Percentiles rank a stretch among this genome's conserved stretches.
Conservation (phyloP, 257 asterid genomes). For the Nyctanthes arbortristis region DNA sequence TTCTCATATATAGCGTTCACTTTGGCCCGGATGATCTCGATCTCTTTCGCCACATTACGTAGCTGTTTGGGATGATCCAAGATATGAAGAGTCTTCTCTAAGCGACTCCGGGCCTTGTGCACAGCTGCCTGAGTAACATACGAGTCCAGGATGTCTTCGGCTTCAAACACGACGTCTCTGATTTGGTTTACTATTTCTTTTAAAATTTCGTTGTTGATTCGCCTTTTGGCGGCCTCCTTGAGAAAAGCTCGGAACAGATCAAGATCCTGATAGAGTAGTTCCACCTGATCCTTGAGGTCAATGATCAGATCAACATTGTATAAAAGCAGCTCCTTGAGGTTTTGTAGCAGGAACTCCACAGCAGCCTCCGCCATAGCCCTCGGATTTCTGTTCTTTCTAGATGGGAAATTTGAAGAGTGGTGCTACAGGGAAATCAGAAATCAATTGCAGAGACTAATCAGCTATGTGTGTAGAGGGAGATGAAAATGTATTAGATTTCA, state of each 20-base stretch:
- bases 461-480: too few relatives aligned
- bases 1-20: background rate
- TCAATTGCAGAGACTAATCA: too few relatives aligned
- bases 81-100: background rate
- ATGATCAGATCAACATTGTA: slow-evolving; percentile 6
- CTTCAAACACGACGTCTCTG: slow-evolving; percentile 15
- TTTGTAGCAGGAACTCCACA: slow-evolving; percentile 20
- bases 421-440: background rate
- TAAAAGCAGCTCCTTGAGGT: slow-evolving; percentile 3
- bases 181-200: background rate
- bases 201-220: background rate
- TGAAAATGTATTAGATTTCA: too few relatives aligned
- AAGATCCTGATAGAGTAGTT: background rate
- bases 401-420: background rate
- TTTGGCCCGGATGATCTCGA: background rate
- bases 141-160: slow-evolving; percentile 18
- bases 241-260: slow-evolving; percentile 10
- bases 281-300: slow-evolving; percentile 4
- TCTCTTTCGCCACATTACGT: background rate
- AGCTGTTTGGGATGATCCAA: background rate
- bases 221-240: background rate
- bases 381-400: background rate
- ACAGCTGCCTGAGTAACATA: background rate
- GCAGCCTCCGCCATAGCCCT: slow-evolving; percentile 23
- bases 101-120: background rate